A percentile compares a stretch with the other conserved stretches of the same genome.
These are phyloP conservation scores for Striga hermonthica DNA, from an alignment of 305 asterid genomes.

Conservation along the genomic window DNA sequence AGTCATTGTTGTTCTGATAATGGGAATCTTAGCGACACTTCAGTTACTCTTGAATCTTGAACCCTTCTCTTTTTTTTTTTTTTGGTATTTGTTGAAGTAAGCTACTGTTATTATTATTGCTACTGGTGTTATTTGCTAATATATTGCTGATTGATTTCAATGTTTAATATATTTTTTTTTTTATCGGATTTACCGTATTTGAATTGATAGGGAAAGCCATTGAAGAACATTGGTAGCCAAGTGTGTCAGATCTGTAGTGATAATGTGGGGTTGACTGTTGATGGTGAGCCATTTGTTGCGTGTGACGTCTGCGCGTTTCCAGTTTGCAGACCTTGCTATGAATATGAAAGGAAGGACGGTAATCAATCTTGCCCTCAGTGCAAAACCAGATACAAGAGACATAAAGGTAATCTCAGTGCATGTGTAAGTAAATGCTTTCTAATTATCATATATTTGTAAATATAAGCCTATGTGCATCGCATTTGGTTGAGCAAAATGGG, in stretches of 20 bases:
- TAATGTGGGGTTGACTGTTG: slow-evolving; percentile 67
- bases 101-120: neutral
- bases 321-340: slow-evolving; percentile 97
- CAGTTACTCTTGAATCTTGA: slow-evolving; percentile 9
- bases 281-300: slow-evolving; percentile 85
- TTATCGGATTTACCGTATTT: slow-evolving; percentile 23
- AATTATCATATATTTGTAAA: slow-evolving; percentile 1
- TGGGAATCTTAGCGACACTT: neutral
- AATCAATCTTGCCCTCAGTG: slow-evolving; percentile 96
- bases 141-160: neutral
- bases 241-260: slow-evolving; percentile 98
- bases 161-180: neutral
- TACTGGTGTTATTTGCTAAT: neutral
- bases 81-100: neutral
- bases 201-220: slow-evolving; percentile 51
- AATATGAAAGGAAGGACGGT: slow-evolving; percentile 96
- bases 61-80: neutral
- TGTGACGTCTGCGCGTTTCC: slow-evolving; percentile 92
- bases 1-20: slow-evolving; percentile 10
- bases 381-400: slow-evolving; percentile 93
- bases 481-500: slow-evolving; percentile 9
- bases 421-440: neutral
- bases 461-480: neutral
- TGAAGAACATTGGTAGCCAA: slow-evolving; percentile 61
- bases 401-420: slow-evolving; percentile 55